Percentiles rank a stretch among this genome's conserved stretches.
These are phyloP conservation scores for Collariella sp. DNA, from an alignment of 495 filamentous ascomycete species.

Conservation along the genomic window DNA sequence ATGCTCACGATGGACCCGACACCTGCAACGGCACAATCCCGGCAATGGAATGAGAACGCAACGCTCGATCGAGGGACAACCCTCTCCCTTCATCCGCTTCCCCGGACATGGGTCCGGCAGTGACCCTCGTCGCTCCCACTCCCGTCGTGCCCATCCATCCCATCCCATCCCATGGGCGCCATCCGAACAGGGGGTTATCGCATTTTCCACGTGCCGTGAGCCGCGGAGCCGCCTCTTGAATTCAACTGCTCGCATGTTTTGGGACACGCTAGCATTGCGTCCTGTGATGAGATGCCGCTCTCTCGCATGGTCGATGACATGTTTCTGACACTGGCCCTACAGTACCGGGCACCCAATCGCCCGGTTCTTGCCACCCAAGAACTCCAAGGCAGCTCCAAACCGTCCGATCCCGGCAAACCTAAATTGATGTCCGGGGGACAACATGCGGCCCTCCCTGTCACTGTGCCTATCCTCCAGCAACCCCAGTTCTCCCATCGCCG, in stretches of 20 bases:
- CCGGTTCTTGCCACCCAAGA: neutral
- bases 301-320: neutral
- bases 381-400: neutral
- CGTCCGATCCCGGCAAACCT: neutral
- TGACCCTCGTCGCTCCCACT: too few species aligned
- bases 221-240: neutral
- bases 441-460: neutral
- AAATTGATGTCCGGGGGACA: neutral
- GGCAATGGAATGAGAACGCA: neutral
- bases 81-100: neutral
- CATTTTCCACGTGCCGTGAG: neutral
- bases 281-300: neutral
- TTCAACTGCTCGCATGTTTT: neutral
- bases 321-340: neutral
- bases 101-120: conserved; percentile 7
- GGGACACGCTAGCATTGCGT: neutral
- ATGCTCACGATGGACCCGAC: too few species aligned
- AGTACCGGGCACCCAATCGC: neutral
- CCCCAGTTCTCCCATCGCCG: neutral
- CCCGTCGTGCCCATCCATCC: too few species aligned
- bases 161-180: neutral
- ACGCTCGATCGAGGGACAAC: neutral
- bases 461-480: neutral
- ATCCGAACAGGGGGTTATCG: neutral
- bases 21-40: conserved; percentile 1